Conservation (phyloP, 1,284 basidiomycete genomes). For the Trametes sp. region DNA sequence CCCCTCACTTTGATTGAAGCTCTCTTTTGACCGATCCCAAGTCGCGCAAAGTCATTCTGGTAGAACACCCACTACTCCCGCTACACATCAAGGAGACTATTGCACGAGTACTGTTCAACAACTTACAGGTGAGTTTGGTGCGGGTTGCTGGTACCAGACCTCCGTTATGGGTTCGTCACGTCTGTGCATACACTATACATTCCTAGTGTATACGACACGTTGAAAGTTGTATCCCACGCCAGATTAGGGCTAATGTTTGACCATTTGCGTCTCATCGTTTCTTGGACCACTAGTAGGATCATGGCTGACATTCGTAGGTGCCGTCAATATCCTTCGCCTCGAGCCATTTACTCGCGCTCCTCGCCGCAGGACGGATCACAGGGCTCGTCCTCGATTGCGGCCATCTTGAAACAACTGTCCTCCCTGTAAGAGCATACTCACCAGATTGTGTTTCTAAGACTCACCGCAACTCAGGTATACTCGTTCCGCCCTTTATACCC, state of each 20-base stretch:
- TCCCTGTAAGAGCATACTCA: slow-evolving; percentile 71
- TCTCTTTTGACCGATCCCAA: slow-evolving; percentile 93
- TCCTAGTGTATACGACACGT: too few species aligned
- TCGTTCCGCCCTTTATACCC: slow-evolving; percentile 87
- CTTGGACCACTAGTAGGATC: too few species aligned
- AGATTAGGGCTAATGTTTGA: too few species aligned
- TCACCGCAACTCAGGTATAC: slow-evolving; percentile 69
- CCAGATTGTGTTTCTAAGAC: neutral
- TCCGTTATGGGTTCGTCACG: too few species aligned
- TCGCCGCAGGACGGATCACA: slow-evolving; percentile 88
- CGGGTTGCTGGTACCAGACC: too few species aligned
- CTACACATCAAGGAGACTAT: slow-evolving; percentile 88
- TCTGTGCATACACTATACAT: too few species aligned
- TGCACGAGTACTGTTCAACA: slow-evolving; percentile 88
- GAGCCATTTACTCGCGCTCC: slow-evolving; percentile 83
- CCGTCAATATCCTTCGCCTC: slow-evolving; percentile 94
- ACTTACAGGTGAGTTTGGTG: slow-evolving; percentile 72
- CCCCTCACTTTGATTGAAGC: slow-evolving; percentile 50
- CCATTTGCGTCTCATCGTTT: too few species aligned
- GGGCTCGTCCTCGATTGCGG: slow-evolving; percentile 95
- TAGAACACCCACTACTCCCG: slow-evolving; percentile 91
- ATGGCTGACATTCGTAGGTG: slow-evolving; percentile 57
- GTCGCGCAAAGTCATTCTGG: slow-evolving; percentile 89
- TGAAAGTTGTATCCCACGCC: too few species aligned
- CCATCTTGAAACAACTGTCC: slow-evolving; percentile 86